These are phyloP conservation scores for Clonostachys byssicola DNA, from an alignment of 2,329 filamentous ascomycete genomes.

Conservation along the genomic window DNA sequence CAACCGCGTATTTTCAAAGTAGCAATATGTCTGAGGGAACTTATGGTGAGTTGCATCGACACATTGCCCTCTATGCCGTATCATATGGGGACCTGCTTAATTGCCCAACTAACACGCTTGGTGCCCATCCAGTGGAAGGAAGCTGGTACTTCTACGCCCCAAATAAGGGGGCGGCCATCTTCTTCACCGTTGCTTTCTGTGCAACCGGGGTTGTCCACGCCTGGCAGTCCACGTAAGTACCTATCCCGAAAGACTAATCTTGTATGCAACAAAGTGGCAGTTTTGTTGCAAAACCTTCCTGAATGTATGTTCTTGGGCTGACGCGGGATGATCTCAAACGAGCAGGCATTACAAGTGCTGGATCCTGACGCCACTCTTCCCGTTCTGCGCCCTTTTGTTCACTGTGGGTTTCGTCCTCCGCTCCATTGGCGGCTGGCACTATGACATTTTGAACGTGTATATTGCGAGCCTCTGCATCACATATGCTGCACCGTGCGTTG, in stretches of 20 bases:
- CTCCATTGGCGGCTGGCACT: constrained; percentile 21
- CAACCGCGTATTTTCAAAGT: neutral
- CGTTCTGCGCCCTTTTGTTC: constrained; percentile 50
- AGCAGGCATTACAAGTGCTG: constrained; percentile 51
- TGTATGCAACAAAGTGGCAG: too few species aligned
- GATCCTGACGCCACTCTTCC: constrained; percentile 48
- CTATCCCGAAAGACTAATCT: neutral
- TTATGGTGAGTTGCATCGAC: constrained; percentile 14
- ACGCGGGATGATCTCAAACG: neutral
- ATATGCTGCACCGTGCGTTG: constrained; percentile 25
- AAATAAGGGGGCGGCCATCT: constrained; percentile 40
- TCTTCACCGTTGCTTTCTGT: constrained; percentile 37
- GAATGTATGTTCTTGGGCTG: neutral
- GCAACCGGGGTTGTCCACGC: constrained; percentile 28
- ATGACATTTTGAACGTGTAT: constrained; percentile 18
- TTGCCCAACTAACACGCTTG: too few species aligned
- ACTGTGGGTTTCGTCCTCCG: constrained; percentile 47
- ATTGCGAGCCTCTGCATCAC: constrained; percentile 26
- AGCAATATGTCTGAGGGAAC: constrained; percentile 18
- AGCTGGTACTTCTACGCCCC: constrained; percentile 43
- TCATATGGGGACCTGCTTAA: neutral
- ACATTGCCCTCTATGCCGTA: neutral
- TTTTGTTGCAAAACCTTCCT: too few species aligned
- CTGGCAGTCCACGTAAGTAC: constrained; percentile 41
- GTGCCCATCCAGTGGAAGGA: constrained; percentile 22